phyloP scores from a whole-genome alignment of 305 asterid genomes.

The Euphrasia arctica region DNA sequence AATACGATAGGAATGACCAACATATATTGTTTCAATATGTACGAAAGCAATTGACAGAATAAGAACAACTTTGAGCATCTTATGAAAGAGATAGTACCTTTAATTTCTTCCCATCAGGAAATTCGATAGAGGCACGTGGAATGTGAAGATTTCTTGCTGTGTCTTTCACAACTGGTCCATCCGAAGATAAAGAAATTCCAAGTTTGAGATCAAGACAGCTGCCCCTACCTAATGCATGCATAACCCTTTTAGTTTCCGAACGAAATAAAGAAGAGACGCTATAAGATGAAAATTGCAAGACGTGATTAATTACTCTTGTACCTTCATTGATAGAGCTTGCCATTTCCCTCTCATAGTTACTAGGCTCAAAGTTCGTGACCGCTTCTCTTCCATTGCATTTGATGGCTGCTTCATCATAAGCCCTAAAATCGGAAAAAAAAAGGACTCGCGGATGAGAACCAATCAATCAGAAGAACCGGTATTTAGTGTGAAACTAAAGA shows the following conservation, averaged over 20 bases:
- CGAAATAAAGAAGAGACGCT: background rate
- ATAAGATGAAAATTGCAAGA: slow-evolving; percentile 10
- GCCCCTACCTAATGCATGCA: slow-evolving; percentile 37
- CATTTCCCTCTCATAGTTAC: slow-evolving; percentile 42
- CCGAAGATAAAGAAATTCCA: slow-evolving; percentile 64
- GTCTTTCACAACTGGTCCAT: slow-evolving; percentile 34
- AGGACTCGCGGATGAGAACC: slow-evolving; percentile 25
- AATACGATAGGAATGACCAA: background rate
- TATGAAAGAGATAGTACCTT: slow-evolving; percentile 43
- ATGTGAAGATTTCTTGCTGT: slow-evolving; percentile 32
- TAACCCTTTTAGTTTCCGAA: background rate
- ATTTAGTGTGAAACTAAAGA: slow-evolving; percentile 18
- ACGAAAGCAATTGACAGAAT: background rate
- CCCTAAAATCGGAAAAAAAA: slow-evolving; percentile 54
- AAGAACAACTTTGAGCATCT: slow-evolving; percentile 10
- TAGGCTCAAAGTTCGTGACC: slow-evolving; percentile 66
- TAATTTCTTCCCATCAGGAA: slow-evolving; percentile 49
- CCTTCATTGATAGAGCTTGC: slow-evolving; percentile 46
- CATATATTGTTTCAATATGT: background rate
- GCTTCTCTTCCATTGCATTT: slow-evolving; percentile 67
- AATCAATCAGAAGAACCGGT: slow-evolving; percentile 25
- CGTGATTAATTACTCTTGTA: slow-evolving; percentile 14
- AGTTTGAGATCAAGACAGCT: slow-evolving; percentile 87
- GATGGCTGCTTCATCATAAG: slow-evolving; percentile 72
- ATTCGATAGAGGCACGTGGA: slow-evolving; percentile 32